Percentiles rank a stretch among this genome's conserved stretches.
These are phyloP conservation scores for Candolleomyces eurysporus DNA, from an alignment of 768 basidiomycete genomes.

Conservation along the genomic window DNA sequence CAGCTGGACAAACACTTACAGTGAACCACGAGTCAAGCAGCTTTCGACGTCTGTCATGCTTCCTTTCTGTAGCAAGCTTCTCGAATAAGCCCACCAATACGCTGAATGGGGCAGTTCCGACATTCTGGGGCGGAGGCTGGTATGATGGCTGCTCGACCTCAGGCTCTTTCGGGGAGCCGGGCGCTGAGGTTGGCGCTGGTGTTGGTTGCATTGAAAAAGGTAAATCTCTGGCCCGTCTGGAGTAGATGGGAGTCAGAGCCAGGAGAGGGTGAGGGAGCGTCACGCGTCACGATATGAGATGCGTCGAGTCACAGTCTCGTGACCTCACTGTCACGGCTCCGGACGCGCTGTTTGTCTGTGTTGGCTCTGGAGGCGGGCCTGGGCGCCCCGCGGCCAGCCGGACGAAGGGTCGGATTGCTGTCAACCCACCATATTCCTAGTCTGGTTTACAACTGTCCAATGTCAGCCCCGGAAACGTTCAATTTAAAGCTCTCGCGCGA, in stretches of 20 bases:
- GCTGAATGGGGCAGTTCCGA: slow-evolving; percentile 66
- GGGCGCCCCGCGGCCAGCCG: slow-evolving; percentile 15
- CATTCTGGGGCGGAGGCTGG: slow-evolving; percentile 61
- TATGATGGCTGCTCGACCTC: slow-evolving; percentile 36
- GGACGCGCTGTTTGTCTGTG: slow-evolving; percentile 36
- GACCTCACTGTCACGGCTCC: slow-evolving; percentile 12
- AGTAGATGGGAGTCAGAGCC: neutral
- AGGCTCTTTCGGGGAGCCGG: slow-evolving; percentile 41
- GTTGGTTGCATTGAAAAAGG: slow-evolving; percentile 58
- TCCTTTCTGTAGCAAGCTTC: slow-evolving; percentile 67
- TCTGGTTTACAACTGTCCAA: slow-evolving; percentile 5
- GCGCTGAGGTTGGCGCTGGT: slow-evolving; percentile 61
- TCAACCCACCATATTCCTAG: neutral
- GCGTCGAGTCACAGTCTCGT: slow-evolving; percentile 14
- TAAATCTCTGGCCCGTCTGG: neutral
- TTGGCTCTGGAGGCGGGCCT: slow-evolving; percentile 21
- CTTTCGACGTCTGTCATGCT: slow-evolving; percentile 70
- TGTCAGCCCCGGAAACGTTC: slow-evolving; percentile 20
- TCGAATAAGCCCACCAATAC: slow-evolving; percentile 73
- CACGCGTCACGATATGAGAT: slow-evolving; percentile 1
- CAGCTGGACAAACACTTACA: slow-evolving; percentile 42
- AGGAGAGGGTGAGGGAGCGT: slow-evolving; percentile 2
- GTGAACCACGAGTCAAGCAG: slow-evolving; percentile 77
- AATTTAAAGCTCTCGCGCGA: slow-evolving; percentile 5
- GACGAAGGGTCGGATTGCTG: neutral